Evolutionary conservation across 768 basidiomycete species (phyloP).

Genomic region (Rhodosporidiobolus odoratus): DNA sequence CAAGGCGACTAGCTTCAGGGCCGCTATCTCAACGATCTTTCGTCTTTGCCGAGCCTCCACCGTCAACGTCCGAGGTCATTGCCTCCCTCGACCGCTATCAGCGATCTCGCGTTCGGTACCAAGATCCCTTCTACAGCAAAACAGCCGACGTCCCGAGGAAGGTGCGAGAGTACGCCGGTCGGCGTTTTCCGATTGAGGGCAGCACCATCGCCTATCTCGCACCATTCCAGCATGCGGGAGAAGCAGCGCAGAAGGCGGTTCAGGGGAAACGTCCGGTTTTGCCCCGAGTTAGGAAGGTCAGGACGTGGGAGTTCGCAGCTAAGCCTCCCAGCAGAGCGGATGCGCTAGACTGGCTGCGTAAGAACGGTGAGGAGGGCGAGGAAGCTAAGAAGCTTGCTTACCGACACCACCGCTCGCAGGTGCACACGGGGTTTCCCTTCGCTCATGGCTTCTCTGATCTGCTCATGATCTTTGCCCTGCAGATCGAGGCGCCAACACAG

Average conservation of each 20-base stretch:
- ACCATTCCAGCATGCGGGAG: conserved; percentile 52
- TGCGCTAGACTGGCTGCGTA: conserved; percentile 8
- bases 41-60: conserved; percentile 35
- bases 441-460: not conserved
- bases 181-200: conserved; percentile 66
- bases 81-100: conserved; percentile 47
- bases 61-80: conserved; percentile 52
- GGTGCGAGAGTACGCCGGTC: conserved; percentile 72
- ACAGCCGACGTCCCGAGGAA: conserved; percentile 62
- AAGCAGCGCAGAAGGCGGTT: not conserved
- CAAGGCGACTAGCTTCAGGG: not conserved
- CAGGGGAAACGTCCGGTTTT: not conserved
- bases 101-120: conserved; percentile 62
- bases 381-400: too few relatives aligned
- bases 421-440: too few relatives aligned
- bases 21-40: conserved; percentile 20
- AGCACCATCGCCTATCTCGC: conserved; percentile 58
- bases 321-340: conserved; percentile 19
- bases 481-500: conserved; percentile 75
- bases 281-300: not conserved
- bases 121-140: conserved; percentile 72
- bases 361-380: not conserved
- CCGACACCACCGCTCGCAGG: too few relatives aligned
- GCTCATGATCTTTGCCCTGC: not conserved
- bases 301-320: conserved; percentile 33